Conservation (phyloP, 1,284 basidiomycete species). For the Chalciporus sp. region DNA sequence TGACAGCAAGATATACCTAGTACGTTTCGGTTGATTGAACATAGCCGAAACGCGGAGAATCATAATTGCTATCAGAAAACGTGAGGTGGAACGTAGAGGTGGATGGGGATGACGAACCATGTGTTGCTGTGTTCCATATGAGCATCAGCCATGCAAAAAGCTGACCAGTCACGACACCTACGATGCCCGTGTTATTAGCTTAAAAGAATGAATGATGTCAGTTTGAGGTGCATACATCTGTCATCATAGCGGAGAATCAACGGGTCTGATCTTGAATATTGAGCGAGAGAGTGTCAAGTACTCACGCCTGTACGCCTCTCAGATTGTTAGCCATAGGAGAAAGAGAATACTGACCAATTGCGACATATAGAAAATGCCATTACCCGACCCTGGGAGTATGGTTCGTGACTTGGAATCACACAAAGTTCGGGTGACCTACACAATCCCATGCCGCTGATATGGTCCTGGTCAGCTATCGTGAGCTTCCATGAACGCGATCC, state of each 20-base stretch:
- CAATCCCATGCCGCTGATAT: background rate
- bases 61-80: constrained; percentile 11
- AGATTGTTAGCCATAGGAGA: background rate
- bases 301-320: constrained; percentile 3
- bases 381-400: background rate
- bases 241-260: background rate
- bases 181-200: background rate
- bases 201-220: background rate
- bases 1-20: background rate
- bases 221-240: background rate
- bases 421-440: background rate
- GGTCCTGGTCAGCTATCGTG: background rate
- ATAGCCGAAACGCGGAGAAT: constrained; percentile 14
- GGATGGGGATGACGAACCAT: constrained; percentile 2
- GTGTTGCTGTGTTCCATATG: background rate
- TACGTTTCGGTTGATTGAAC: constrained; percentile 5
- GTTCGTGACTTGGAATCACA: background rate
- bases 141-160: background rate
- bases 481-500: background rate
- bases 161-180: background rate
- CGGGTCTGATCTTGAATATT: background rate
- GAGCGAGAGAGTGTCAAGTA: background rate
- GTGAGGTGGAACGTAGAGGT: no score
- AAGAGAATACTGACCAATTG: constrained; percentile 1
- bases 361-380: background rate